phyloP scores from a whole-genome alignment of 2,329 filamentous ascomycete genomes.

The Diaporthe longicolla region DNA sequence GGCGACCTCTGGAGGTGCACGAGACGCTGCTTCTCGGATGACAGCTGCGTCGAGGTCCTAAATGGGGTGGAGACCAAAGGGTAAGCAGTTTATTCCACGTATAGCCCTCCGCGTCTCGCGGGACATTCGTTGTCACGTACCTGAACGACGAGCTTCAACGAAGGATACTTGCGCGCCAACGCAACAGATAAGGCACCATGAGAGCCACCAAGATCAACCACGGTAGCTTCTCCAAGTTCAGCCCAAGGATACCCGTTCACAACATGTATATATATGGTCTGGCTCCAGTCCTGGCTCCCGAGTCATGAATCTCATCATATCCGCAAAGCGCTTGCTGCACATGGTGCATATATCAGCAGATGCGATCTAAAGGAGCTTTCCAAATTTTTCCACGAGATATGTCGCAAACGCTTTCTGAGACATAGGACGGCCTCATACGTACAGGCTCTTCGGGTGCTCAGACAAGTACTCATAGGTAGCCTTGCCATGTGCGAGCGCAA shows the following conservation, averaged over 20 bases:
- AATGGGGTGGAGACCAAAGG: background rate
- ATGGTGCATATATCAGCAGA: background rate
- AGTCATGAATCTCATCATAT: background rate
- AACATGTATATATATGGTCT: background rate
- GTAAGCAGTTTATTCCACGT: background rate
- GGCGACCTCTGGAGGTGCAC: background rate
- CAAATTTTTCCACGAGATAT: too few relatives aligned
- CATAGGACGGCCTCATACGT: background rate
- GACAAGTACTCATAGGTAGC: background rate
- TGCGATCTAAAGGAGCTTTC: background rate
- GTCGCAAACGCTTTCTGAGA: background rate
- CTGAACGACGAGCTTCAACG: background rate
- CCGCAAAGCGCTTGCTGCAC: background rate
- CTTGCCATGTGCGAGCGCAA: background rate
- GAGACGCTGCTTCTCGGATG: background rate
- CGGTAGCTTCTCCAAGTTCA: background rate
- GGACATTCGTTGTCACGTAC: background rate
- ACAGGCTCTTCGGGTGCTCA: background rate
- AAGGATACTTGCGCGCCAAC: background rate
- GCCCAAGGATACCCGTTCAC: background rate
- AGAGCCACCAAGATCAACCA: background rate
- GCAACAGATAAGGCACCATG: background rate
- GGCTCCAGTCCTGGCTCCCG: background rate
- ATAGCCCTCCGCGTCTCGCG: fast-evolving
- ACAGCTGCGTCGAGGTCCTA: background rate